These are phyloP conservation scores for Protomyces inouyei DNA, from an alignment of 1,139 yeast genomes.

Conservation along the genomic window DNA sequence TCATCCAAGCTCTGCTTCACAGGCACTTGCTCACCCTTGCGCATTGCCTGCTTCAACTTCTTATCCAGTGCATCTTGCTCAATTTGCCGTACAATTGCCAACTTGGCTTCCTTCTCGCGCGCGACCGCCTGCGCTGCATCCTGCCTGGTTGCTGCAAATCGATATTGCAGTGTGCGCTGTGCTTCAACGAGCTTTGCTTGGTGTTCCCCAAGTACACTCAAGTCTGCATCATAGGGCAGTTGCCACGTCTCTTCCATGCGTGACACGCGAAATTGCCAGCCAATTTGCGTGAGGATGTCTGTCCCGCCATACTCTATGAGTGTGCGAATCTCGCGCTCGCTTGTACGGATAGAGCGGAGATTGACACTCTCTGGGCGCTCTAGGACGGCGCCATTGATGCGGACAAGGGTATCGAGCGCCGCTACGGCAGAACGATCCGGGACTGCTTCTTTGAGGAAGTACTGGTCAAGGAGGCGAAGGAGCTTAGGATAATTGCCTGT, in stretches of 20 bases:
- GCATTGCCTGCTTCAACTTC: slow-evolving; percentile 12
- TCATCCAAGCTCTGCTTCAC: slow-evolving; percentile 18
- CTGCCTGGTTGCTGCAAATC: neutral
- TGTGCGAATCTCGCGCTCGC: slow-evolving; percentile 7
- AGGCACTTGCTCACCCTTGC: slow-evolving; percentile 9
- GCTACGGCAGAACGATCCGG: slow-evolving; percentile 21
- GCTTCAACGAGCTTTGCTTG: slow-evolving; percentile 10
- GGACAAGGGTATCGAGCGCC: slow-evolving; percentile 21
- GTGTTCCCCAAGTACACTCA: neutral
- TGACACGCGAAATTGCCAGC: slow-evolving; percentile 18
- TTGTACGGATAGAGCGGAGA: slow-evolving; percentile 8
- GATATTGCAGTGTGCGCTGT: slow-evolving; percentile 1
- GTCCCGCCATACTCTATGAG: slow-evolving; percentile 20
- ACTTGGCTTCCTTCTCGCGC: slow-evolving; percentile 14
- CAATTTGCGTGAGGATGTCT: slow-evolving; percentile 16
- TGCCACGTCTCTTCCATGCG: slow-evolving; percentile 24
- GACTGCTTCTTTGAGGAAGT: slow-evolving; percentile 18
- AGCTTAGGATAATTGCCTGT: slow-evolving; percentile 19
- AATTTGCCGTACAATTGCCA: slow-evolving; percentile 20
- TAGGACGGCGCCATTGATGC: slow-evolving; percentile 3
- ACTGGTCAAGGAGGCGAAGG: slow-evolving; percentile 19
- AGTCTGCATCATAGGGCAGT: slow-evolving; percentile 17
- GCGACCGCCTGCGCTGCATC: slow-evolving; percentile 2
- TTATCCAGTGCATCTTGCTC: slow-evolving; percentile 17
- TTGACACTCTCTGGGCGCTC: slow-evolving; percentile 8